These are phyloP conservation scores for Penicillium macrosclerotiorum DNA, from an alignment of 495 filamentous ascomycete species.

Conservation along the genomic window DNA sequence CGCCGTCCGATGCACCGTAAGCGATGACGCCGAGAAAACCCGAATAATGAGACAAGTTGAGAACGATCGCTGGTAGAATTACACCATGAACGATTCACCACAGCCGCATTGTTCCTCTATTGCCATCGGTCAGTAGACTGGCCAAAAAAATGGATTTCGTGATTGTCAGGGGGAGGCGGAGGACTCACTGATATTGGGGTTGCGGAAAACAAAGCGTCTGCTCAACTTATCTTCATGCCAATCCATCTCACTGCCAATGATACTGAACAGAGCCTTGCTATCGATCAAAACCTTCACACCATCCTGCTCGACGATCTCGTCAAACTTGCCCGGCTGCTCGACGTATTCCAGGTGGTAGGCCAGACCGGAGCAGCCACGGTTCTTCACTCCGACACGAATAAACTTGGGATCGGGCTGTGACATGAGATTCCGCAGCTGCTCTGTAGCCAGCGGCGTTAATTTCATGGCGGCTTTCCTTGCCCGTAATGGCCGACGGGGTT, in stretches of 20 bases:
- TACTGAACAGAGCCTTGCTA: slow-evolving; percentile 94
- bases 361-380: slow-evolving; percentile 91
- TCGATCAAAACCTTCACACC: slow-evolving; percentile 95
- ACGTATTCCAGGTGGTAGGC: slow-evolving; percentile 97
- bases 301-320: slow-evolving; percentile 93
- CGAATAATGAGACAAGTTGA: slow-evolving; percentile 15
- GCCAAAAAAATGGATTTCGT: not conserved
- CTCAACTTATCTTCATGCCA: slow-evolving; percentile 95
- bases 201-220: slow-evolving; percentile 86
- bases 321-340: slow-evolving; percentile 80
- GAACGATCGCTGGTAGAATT: slow-evolving; percentile 17
- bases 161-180: not conserved
- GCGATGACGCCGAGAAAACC: slow-evolving; percentile 22
- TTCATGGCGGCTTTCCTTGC: slow-evolving; percentile 90
- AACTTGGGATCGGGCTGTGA: slow-evolving; percentile 82
- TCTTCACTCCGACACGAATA: slow-evolving; percentile 91
- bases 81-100: slow-evolving; percentile 95
- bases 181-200: slow-evolving; percentile 95
- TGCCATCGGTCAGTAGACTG: slow-evolving; percentile 31
- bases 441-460: slow-evolving; percentile 72
- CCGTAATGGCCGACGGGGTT: slow-evolving; percentile 64
- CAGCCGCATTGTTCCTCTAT: slow-evolving; percentile 96
- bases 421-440: slow-evolving; percentile 71
- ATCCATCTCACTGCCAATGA: slow-evolving; percentile 99
- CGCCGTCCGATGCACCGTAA: slow-evolving; percentile 45